Base-by-base conservation (phyloP, 176 grass and related monocot genomes). In the Juncus effusus region DNA sequence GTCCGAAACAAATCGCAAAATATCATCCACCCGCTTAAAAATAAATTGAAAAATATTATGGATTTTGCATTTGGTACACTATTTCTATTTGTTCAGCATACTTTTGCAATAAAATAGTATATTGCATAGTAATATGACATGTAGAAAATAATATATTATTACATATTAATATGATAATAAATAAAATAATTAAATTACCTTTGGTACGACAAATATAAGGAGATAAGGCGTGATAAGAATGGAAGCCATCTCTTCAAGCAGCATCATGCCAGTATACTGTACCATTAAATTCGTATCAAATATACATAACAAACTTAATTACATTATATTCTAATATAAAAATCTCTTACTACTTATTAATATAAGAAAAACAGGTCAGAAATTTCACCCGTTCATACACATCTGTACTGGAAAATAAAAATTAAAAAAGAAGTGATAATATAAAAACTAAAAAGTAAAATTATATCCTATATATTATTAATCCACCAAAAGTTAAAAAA, bases 241-340 rank as follows among this genome's bases (percentile, higher is more conserved):
- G 13, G 95, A 99, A 59, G 81, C 83, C 85, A 94, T 99, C 83
- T 99, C 95, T 71, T 99, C 95, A 65, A 99, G 62, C 61, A 99
- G 79, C 95, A 99, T 94, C 78, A 93, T 72, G 71, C 90, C 80
- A 10, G 95, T 99, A 70, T 94, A 99, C 95, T 99, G 80, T 74
- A 84, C 10, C 54, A 71, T 71, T 40, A 57, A 57, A 53, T 71
- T 71, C 40, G 49, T 55, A 71, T 56, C 37, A 59, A 15, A 28
- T 28, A 28, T 28, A 28, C 19, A 28, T 28, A 28, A 28, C 19
- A 28, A 28, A 28, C 19, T 28, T 28, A 28, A 28, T 28, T 28
- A 28, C 1, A 1, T 28, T 1, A 28, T 28, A 28, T 28, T 28
- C 19, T 28, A 28, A 28, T 1, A 28, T 28, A 28, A 28, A 28